Base-by-base conservation (phyloP, 345 rosid species). In the Linum tenue region DNA sequence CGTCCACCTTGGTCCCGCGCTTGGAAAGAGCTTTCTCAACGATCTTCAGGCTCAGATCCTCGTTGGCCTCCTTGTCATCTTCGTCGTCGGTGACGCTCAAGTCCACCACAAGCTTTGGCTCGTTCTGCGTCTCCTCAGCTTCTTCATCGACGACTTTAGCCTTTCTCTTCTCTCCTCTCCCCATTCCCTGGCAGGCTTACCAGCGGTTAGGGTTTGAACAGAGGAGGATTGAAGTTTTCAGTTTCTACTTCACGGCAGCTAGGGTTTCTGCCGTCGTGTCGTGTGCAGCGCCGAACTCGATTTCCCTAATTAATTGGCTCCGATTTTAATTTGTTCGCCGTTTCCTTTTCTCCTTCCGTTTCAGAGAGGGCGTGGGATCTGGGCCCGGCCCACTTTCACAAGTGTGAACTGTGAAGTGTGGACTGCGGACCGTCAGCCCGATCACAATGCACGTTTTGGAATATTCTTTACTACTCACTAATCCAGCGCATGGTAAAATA, bases 31-130 rank as follows among this genome's bases (percentile, higher is more conserved):
- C 80, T 70, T 90, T 94, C 82, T 94, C 86, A 50, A 88, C 87
- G 65, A 90, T 85, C 73, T 81, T 82, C 71, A 85, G 81, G 79
- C 92, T 90, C 56, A 88, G 79, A 70, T 94, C 96, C 71, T 85
- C 92, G 67, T 94, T 86, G 12, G 87, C 96, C 70, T 85, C 89
- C 4, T 80, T 82, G 0, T 86, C 91, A 11, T 84, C 95, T 55
- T 71, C 72, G 62, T 70, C 67, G 50, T 42, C 60, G 36, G 42
- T 22, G 31, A 22, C 70, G 48, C 71, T 44, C 12, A 56, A 56
- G 43, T 37, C 60, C 41, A 37, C 50, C 60, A 17, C 67, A 2
- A 68, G 37, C 36, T 70, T 70, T 6, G 56, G 6, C 31, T 5
- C 37, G 11, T 42, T 56, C 53, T 37, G 51, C 7, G 72, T 77